Evolutionary conservation across 345 rosid genomes (phyloP), one percentile per base, ranked within the genome.

Genomic region (Populus pruinosa): DNA sequence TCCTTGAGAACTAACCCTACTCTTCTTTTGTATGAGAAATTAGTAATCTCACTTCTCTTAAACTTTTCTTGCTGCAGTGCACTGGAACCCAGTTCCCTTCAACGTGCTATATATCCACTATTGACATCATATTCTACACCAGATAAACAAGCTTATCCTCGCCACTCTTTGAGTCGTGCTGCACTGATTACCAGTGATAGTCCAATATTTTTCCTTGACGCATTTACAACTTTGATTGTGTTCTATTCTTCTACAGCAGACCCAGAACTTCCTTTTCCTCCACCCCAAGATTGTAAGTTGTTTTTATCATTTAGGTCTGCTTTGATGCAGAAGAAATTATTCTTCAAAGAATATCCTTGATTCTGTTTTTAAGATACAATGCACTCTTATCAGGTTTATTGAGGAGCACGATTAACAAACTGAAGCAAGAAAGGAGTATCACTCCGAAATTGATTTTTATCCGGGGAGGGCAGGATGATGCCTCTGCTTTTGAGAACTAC

Each of bases 131-230:
- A 91, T 78, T 87, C 98, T 27, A 84, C 95, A 29, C 98, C 95
- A 1, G 97, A 93, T 76, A 85, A 89, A 79, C 91, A 88, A 83
- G 96, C 97, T 74, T 96, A 88, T 86, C 97, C 99, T 2, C 97
- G 95, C 33, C 99, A 93, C 80, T 92, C 96, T 20, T 80, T 96
- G 81, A 93, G 99, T 84, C 95, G 94, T 31, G 94, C 97, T 1
- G 95, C 97, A 16, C 76, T 96, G 86, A 85, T 93, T 47, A 92
- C 99, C 71, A 93, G 99, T 44, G 97, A 94, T 23, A 96, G 99
- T 85, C 98, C 99, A 7, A 93, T 93, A 84, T 96, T 92, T 82
- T 91, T 93, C 91, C 92, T 96, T 1, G 98, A 96, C 71, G 99
- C 98, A 39, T 96, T 90, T 85, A 92, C 98, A 5, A 90, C 90